Evolutionary conservation across 768 basidiomycete species (phyloP).

Genomic region (Auricularia auricula-judae): DNA sequence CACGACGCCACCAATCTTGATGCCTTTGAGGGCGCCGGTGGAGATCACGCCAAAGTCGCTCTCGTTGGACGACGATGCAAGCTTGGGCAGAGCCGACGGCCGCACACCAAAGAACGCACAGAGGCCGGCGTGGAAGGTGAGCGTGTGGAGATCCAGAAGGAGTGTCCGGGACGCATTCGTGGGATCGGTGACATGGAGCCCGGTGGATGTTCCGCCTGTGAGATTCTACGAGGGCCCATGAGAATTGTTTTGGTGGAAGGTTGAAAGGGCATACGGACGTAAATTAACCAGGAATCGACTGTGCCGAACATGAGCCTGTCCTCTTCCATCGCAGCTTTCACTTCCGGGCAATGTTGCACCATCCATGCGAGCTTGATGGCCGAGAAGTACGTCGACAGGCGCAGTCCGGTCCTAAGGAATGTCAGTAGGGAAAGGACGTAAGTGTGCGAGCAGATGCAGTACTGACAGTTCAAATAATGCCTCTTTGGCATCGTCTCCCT

Average conservation of each 20-base stretch:
- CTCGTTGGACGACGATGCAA: constrained; percentile 66
- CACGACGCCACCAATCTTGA: constrained; percentile 83
- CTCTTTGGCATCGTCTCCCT: constrained; percentile 57
- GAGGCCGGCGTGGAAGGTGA: constrained; percentile 75
- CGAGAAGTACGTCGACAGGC: constrained; percentile 97
- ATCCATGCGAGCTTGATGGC: constrained; percentile 96
- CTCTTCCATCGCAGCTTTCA: constrained; percentile 63
- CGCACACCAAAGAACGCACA: constrained; percentile 82
- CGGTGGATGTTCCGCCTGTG: constrained; percentile 55
- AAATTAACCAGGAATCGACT: constrained; percentile 93
- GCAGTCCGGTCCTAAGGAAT: constrained; percentile 66
- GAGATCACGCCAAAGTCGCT: constrained; percentile 81
- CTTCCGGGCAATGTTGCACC: constrained; percentile 74
- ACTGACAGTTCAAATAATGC: constrained; percentile 57
- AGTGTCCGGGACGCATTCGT: constrained; percentile 97
- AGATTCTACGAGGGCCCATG: constrained; percentile 45
- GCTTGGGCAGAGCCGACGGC: constrained; percentile 64
- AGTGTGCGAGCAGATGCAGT: constrained; percentile 14
- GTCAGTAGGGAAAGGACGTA: constrained; percentile 10
- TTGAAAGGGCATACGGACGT: constrained; percentile 35
- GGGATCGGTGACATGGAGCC: constrained; percentile 80
- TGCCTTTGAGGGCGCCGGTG: constrained; percentile 53
- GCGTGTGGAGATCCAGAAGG: constrained; percentile 69
- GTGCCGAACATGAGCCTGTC: constrained; percentile 88
- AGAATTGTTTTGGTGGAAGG: neutral